Base-by-base conservation (phyloP, 129 eudicot species). In the Pulicaria dysenterica region DNA sequence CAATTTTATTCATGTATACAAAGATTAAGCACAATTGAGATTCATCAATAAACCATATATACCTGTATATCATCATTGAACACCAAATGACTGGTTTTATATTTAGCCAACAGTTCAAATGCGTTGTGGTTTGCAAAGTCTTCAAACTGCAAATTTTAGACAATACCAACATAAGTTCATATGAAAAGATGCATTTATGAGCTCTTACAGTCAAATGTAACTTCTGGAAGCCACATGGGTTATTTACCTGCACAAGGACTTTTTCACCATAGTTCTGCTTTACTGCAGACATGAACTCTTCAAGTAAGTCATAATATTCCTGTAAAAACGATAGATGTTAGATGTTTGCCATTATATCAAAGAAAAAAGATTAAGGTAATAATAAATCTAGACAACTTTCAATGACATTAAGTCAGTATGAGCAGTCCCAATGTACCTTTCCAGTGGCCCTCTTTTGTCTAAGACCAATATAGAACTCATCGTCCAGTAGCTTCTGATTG, bases 21-120 rank as follows among this genome's bases (percentile, higher is more conserved):
- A 4, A 38, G n/a, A 46, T 55, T 63, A 36, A 24, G 53, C 59
- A 17, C 8, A 3, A 9, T 37, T 43, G 55, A 59, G 60, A 19
- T 55, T 63, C 7, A 45, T 31, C 16, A 65, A 44, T 42, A 48
- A 36, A 34, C 69, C 48, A 53, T 63, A 61, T 68, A 70, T 86
- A 92, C 98, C 92, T 92, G 98, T 67, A 92, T 92, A 80, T 92
- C 98, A 80, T 92, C 98, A 71, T 92, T 92, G 79, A 92, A 92
- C 48, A 92, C 96, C 77, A 92, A 80, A 82, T 92, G 96, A n/a
- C 85, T 85, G 54, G 82, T 87, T 41, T 85, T 73, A 69, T 92
- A 92, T 76, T 83, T 92, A 19, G 94, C 81, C 72, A 92, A 82
- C 66, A 92, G 77, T 80, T 86, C 96, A 85, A 92, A 92, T 31